phyloP scores from a whole-genome alignment of 371 early-diverging fungal genomes.

The Mucor lusitanicus region DNA sequence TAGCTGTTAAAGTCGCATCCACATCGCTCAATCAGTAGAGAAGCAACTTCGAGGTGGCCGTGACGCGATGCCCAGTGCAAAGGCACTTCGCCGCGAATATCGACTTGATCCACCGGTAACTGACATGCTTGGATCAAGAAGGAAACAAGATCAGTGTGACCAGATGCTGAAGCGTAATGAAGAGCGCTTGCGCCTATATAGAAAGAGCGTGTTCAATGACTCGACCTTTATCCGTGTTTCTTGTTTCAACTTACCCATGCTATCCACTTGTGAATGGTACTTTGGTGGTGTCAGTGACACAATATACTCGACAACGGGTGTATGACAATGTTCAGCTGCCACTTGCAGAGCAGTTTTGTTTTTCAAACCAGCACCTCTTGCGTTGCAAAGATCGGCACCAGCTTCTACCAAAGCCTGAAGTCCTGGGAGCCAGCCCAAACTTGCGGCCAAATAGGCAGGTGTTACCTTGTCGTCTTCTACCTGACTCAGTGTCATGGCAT shows the following conservation, averaged over 20 bases:
- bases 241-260: constrained; percentile 32
- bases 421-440: constrained; percentile 49
- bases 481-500: constrained; percentile 39
- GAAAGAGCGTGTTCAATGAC: neutral
- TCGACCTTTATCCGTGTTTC: neutral
- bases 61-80: constrained; percentile 48
- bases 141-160: constrained; percentile 44
- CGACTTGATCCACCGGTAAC: constrained; percentile 32
- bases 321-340: constrained; percentile 47
- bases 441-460: constrained; percentile 50
- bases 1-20: constrained; percentile 43
- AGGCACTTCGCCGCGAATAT: constrained; percentile 38
- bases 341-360: constrained; percentile 42
- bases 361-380: constrained; percentile 34
- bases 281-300: constrained; percentile 29
- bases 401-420: constrained; percentile 41
- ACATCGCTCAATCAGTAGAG: constrained; percentile 42
- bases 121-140: constrained; percentile 36
- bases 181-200: constrained; percentile 44
- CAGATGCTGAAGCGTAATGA: constrained; percentile 50
- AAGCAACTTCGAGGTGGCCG: constrained; percentile 44
- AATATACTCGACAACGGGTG: constrained; percentile 41
- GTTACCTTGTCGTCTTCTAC: constrained; percentile 46
- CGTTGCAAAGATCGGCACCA: constrained; percentile 35
- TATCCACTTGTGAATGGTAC: constrained; percentile 30